Evolutionary conservation across 768 basidiomycete species (phyloP).

Genomic region (Gloeostereum incarnatum): DNA sequence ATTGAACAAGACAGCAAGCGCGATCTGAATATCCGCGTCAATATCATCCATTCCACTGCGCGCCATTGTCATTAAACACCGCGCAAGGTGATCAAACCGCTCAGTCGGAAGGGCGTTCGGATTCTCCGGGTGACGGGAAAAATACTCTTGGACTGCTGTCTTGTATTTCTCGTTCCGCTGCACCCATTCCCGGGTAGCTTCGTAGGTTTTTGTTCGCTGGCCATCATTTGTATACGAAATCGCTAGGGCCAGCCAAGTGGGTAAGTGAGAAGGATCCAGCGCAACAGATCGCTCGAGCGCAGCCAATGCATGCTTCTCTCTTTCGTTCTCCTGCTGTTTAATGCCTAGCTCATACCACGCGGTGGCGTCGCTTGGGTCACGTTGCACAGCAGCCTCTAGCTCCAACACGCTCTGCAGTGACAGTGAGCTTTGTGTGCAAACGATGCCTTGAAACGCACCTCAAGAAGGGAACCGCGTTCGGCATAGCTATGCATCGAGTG

Average conservation of each 20-base stretch:
- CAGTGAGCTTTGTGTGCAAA: not conserved
- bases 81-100: constrained; percentile 47
- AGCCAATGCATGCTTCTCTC: constrained; percentile 81
- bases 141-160: constrained; percentile 30
- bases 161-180: constrained; percentile 49
- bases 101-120: constrained; percentile 22
- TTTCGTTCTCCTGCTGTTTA: constrained; percentile 96
- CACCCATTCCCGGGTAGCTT: constrained; percentile 83
- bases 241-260: constrained; percentile 85
- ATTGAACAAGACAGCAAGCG: constrained; percentile 88
- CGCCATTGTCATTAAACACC: constrained; percentile 79
- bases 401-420: constrained; percentile 68
- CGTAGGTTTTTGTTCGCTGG: constrained; percentile 62
- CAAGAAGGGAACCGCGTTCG: not conserved
- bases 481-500: constrained; percentile 25
- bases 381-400: constrained; percentile 84
- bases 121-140: constrained; percentile 19
- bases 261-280: constrained; percentile 66
- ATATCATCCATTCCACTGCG: constrained; percentile 49
- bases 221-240: constrained; percentile 89
- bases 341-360: constrained; percentile 93
- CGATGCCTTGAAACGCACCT: not conserved
- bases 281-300: constrained; percentile 77
- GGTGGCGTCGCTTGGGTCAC: constrained; percentile 53
- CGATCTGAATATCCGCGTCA: constrained; percentile 94